phyloP scores from a whole-genome alignment of 495 filamentous ascomycete species.

The Xylaria flabelliformis region DNA sequence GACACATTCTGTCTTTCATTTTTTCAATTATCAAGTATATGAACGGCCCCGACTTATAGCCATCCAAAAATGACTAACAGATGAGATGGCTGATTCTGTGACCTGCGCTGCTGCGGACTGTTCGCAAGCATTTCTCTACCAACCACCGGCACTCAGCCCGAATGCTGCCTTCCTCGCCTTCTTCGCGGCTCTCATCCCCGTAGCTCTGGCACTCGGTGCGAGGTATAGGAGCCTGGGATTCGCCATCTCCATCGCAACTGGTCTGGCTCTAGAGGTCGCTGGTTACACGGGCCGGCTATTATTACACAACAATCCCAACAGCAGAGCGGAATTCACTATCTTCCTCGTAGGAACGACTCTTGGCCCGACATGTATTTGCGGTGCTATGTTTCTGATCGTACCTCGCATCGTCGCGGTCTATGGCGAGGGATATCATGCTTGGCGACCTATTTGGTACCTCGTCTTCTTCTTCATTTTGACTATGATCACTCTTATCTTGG shows the following conservation, averaged over 20 bases:
- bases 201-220: conserved; percentile 45
- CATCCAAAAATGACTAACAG: conserved; percentile 26
- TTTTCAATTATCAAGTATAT: background rate
- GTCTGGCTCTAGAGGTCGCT: conserved; percentile 46
- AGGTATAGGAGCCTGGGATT: conserved; percentile 46
- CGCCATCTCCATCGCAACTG: conserved; percentile 39
- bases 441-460: conserved; percentile 42
- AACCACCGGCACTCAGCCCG: conserved; percentile 40
- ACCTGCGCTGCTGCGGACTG: conserved; percentile 30
- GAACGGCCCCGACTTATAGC: background rate
- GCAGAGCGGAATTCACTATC: conserved; percentile 38
- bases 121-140: conserved; percentile 38
- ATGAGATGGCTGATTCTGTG: conserved; percentile 28
- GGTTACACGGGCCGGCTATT: conserved; percentile 51
- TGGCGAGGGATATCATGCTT: conserved; percentile 41
- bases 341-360: conserved; percentile 49
- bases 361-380: conserved; percentile 47
- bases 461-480: conserved; percentile 42
- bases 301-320: conserved; percentile 37
- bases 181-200: conserved; percentile 47
- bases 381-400: conserved; percentile 43
- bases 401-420: conserved; percentile 50
- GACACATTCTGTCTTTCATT: background rate
- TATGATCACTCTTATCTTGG: conserved; percentile 42
- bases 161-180: conserved; percentile 47